A percentile compares a stretch with the other conserved stretches of the same genome.
These are phyloP conservation scores for Diddensiella transvaalensis DNA, from an alignment of 805 yeast genomes.

Conservation along the genomic window DNA sequence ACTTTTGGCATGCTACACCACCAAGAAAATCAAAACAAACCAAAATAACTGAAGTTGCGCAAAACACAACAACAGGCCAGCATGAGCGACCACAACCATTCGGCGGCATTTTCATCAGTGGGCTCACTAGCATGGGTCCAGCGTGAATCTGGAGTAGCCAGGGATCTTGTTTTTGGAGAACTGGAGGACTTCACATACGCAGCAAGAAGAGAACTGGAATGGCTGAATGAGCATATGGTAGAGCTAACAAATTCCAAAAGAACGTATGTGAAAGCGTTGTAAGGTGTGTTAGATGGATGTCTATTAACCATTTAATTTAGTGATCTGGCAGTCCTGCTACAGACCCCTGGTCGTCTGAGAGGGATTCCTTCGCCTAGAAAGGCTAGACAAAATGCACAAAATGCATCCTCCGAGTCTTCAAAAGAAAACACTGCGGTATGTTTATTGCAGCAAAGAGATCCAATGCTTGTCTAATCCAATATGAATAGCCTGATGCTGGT, in stretches of 20 bases:
- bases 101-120: conserved; percentile 9
- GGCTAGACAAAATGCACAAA: neutral
- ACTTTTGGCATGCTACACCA: neutral
- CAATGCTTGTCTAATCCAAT: too few species aligned
- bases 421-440: neutral
- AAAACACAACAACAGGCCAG: neutral
- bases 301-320: conserved; percentile 4
- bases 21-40: neutral
- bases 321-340: conserved; percentile 21
- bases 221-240: conserved; percentile 42
- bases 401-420: neutral
- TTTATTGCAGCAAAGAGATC: too few species aligned
- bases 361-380: conserved; percentile 22
- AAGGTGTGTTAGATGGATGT: neutral
- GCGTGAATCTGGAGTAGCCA: conserved; percentile 40
- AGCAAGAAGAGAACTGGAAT: conserved; percentile 39
- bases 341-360: conserved; percentile 27
- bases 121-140: conserved; percentile 54
- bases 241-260: conserved; percentile 31
- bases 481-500: neutral
- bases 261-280: conserved; percentile 25
- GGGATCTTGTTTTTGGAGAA: conserved; percentile 37
- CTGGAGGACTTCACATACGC: conserved; percentile 40
- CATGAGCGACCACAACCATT: neutral
- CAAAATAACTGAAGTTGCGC: too few species aligned